These are phyloP conservation scores for Aphanomyces invadans DNA, from an alignment of 352 stramenopile genomes.

Conservation along the genomic window DNA sequence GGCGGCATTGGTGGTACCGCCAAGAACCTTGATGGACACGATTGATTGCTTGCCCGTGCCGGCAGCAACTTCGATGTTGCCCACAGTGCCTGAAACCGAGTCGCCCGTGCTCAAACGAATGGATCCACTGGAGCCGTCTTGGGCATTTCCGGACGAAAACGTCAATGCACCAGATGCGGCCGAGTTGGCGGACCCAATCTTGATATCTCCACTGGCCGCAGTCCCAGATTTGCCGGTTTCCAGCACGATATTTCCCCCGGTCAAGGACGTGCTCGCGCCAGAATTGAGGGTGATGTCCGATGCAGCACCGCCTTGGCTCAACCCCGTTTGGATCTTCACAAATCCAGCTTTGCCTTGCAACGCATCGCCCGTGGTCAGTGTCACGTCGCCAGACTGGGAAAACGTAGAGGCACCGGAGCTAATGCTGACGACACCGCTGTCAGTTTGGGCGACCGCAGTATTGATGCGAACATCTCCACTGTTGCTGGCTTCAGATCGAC, in stretches of 20 bases:
- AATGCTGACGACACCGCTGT: conserved; percentile 43
- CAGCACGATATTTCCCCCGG: conserved; percentile 47
- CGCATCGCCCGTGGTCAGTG: conserved; percentile 12
- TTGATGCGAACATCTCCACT: conserved; percentile 34
- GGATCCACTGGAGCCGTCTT: conserved; percentile 32
- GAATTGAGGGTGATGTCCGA: conserved; percentile 31
- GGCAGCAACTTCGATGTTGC: conserved; percentile 32
- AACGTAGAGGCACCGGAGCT: conserved; percentile 35
- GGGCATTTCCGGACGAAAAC: conserved; percentile 34
- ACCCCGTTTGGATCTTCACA: conserved; percentile 22
- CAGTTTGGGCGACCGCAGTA: conserved; percentile 29
- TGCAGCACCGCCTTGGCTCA: conserved; percentile 26
- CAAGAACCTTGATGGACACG: neutral
- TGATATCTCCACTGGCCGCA: conserved; percentile 36
- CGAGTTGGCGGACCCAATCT: conserved; percentile 37
- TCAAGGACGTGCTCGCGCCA: conserved; percentile 30
- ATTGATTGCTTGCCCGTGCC: conserved; percentile 28
- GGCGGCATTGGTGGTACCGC: conserved; percentile 5
- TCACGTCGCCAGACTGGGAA: conserved; percentile 40
- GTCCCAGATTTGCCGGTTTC: conserved; percentile 39
- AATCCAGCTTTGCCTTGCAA: neutral
- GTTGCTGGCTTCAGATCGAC: conserved; percentile 31
- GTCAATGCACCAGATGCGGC: conserved; percentile 27
- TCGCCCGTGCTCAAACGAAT: conserved; percentile 47
- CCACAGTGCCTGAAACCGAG: conserved; percentile 35